phyloP scores from a whole-genome alignment of 495 filamentous ascomycete genomes.

The Penicillium simplicissimum region DNA sequence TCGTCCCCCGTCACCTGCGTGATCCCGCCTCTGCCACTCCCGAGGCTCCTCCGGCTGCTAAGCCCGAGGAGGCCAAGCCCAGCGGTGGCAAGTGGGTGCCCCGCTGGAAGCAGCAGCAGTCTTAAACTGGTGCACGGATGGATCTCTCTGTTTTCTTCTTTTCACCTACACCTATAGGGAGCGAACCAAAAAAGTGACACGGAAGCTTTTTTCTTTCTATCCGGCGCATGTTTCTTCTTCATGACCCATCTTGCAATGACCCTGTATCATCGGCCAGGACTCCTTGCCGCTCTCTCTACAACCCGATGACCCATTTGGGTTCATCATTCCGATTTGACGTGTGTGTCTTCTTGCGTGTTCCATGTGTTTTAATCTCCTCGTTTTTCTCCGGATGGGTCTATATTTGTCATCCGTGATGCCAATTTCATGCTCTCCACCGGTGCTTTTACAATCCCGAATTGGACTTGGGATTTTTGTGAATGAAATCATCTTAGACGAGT shows the following conservation, averaged over 20 bases:
- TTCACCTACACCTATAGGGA: conserved; percentile 22
- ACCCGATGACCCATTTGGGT: conserved; percentile 15
- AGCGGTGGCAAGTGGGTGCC: conserved; percentile 45
- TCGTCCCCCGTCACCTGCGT: conserved; percentile 40
- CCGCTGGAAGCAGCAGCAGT: conserved; percentile 46
- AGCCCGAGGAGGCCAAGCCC: conserved; percentile 39
- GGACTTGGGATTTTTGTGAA: conserved; percentile 15
- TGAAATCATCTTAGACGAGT: conserved; percentile 20
- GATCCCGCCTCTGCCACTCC: conserved; percentile 35
- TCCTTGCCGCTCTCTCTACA: conserved; percentile 10
- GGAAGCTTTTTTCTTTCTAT: conserved; percentile 28
- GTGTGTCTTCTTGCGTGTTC: conserved; percentile 11
- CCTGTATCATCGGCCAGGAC: conserved; percentile 31
- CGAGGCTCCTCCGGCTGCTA: conserved; percentile 25
- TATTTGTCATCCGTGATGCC: conserved; percentile 27
- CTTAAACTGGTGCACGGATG: conserved; percentile 29
- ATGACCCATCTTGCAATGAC: conserved; percentile 34
- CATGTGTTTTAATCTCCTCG: conserved; percentile 18
- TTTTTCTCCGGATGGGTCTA: conserved; percentile 18
- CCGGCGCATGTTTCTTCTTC: conserved; percentile 31
- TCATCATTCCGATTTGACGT: conserved; percentile 14
- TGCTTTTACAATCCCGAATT: conserved; percentile 12
- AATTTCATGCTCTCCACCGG: conserved; percentile 20
- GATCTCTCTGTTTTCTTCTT: conserved; percentile 23
- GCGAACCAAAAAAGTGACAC: conserved; percentile 35